These are phyloP conservation scores for Colletotrichum agaves DNA, from an alignment of 2,329 filamentous ascomycete genomes.

Conservation along the genomic window DNA sequence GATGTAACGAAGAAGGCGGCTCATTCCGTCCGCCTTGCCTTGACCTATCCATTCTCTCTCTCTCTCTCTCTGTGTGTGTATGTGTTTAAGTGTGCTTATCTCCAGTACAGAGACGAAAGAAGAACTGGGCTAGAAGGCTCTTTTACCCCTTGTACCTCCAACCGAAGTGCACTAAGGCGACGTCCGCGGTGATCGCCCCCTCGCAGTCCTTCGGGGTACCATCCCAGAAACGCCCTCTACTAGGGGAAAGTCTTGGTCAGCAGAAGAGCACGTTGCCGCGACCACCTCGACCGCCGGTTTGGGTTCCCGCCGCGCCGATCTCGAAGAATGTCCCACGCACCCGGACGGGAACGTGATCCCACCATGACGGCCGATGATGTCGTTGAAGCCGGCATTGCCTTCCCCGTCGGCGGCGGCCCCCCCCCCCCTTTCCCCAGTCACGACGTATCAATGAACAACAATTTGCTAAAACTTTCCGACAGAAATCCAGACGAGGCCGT, in stretches of 20 bases:
- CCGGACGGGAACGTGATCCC: slow-evolving; percentile 29
- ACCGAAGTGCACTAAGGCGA: slow-evolving; percentile 27
- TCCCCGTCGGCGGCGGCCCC: background rate
- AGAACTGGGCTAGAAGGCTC: slow-evolving; percentile 7
- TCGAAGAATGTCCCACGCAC: slow-evolving; percentile 33
- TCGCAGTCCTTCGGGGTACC: slow-evolving; percentile 23
- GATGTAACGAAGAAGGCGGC: slow-evolving; percentile 17
- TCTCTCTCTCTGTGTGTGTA: too few relatives aligned
- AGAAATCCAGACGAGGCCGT: background rate
- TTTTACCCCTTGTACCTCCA: slow-evolving; percentile 13
- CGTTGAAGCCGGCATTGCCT: slow-evolving; percentile 29
- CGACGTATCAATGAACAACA: background rate
- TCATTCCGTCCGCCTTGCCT: background rate
- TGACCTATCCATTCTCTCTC: background rate
- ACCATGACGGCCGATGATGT: slow-evolving; percentile 36
- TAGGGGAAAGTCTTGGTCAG: slow-evolving; percentile 25
- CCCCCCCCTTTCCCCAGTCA: background rate
- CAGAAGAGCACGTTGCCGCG: slow-evolving; percentile 23
- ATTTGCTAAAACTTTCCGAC: background rate
- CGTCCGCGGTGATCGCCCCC: slow-evolving; percentile 27
- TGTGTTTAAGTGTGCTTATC: background rate
- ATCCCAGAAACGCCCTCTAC: slow-evolving; percentile 30
- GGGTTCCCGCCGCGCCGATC: slow-evolving; percentile 22
- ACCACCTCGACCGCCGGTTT: slow-evolving; percentile 14
- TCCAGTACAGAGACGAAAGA: slow-evolving; percentile 12